Conservation (phyloP, 345 rosid species). For the Lumnitzera littorea region DNA sequence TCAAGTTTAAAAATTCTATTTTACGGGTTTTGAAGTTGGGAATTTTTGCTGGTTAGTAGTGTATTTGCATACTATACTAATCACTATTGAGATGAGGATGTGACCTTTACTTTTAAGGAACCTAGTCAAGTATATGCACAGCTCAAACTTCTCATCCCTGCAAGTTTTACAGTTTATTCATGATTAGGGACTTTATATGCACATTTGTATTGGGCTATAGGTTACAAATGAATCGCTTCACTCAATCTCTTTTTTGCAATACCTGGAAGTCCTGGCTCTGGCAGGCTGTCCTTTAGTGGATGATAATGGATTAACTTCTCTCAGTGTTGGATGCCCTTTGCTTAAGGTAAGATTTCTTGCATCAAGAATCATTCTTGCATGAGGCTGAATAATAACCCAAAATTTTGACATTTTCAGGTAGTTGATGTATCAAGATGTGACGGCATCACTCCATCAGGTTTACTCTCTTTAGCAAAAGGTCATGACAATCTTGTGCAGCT, state of each 20-base stretch:
- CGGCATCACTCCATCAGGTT: conserved; percentile 44
- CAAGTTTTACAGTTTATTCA: too few species aligned
- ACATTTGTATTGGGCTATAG: conserved; percentile 26
- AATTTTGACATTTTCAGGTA: conserved; percentile 29
- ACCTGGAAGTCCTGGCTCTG: conserved; percentile 58
- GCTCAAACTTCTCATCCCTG: too few species aligned
- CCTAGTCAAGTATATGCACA: too few species aligned
- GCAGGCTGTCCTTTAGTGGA: conserved; percentile 54
- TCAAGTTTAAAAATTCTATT: too few species aligned
- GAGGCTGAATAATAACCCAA: neutral
- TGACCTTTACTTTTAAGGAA: too few species aligned
- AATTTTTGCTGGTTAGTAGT: too few species aligned
- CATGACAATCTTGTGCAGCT: conserved; percentile 51
- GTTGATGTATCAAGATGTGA: conserved; percentile 79
- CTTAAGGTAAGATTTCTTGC: conserved; percentile 39
- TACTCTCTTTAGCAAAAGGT: conserved; percentile 42
- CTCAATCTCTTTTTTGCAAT: conserved; percentile 51
- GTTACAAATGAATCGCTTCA: conserved; percentile 62
- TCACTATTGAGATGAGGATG: too few species aligned
- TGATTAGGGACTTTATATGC: neutral
- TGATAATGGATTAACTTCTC: conserved; percentile 53
- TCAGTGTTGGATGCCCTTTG: conserved; percentile 56
- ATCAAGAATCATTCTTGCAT: neutral
- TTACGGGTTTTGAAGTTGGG: too few species aligned
- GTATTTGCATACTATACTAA: too few species aligned